These are phyloP conservation scores for Fusarium kyushuense DNA, from an alignment of 2,329 filamentous ascomycete species.

Conservation along the genomic window DNA sequence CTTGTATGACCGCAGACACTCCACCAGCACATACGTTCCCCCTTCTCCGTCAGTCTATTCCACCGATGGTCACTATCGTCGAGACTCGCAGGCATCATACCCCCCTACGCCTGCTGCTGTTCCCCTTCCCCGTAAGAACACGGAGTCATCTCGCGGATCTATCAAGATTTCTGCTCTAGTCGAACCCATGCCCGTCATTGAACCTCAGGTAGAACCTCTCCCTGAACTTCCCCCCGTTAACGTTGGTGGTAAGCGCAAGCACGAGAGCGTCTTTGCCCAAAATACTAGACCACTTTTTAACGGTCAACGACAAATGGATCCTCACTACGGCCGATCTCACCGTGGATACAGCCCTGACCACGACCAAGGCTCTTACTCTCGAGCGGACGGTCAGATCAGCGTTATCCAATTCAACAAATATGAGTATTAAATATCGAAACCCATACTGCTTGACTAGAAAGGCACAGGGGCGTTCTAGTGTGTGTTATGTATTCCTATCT, in stretches of 20 bases:
- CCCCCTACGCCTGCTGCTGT: conserved; percentile 46
- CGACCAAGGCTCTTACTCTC: conserved; percentile 51
- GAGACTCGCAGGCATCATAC: conserved; percentile 50
- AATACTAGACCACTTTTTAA: conserved; percentile 52
- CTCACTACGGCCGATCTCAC: conserved; percentile 45
- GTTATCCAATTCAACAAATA: conserved; percentile 51
- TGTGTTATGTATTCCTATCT: conserved; percentile 46
- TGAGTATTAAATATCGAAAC: conserved; percentile 28
- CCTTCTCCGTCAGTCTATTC: conserved; percentile 54
- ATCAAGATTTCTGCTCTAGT: conserved; percentile 54
- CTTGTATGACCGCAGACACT: conserved; percentile 54
- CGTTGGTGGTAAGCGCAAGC: conserved; percentile 55
- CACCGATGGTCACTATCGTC: conserved; percentile 47
- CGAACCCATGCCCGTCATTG: conserved; percentile 53
- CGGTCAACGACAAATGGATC: conserved; percentile 54
- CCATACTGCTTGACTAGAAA: conserved; percentile 22
- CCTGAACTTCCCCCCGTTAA: conserved; percentile 45
- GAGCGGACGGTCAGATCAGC: conserved; percentile 52
- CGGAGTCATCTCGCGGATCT: conserved; percentile 51
- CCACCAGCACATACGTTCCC: conserved; percentile 54
- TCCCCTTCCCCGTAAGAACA: conserved; percentile 44
- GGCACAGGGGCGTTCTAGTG: conserved; percentile 42
- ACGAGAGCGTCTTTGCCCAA: conserved; percentile 52
- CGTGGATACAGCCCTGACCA: conserved; percentile 48
- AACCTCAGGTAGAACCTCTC: conserved; percentile 51